Percentiles rank a stretch among this genome's conserved stretches.
These are phyloP conservation scores for Schizopora paradoxa DNA, from an alignment of 1,284 basidiomycete genomes.

Conservation along the genomic window DNA sequence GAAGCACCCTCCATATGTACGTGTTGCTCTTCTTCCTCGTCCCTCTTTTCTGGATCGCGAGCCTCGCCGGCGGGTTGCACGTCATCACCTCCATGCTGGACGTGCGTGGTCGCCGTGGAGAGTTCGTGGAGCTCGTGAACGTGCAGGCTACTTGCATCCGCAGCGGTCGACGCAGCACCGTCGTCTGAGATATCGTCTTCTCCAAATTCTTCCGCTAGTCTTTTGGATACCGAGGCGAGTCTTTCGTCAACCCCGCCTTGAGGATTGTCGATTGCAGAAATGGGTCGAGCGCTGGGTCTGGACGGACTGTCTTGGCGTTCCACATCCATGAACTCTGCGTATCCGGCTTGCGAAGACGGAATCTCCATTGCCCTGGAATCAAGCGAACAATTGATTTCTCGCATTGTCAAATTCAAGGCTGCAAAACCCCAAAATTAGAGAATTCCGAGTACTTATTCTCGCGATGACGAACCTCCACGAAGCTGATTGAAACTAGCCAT, in stretches of 20 bases:
- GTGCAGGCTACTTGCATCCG: not conserved
- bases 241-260: conserved; percentile 2
- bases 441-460: not conserved
- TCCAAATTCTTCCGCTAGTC: conserved; percentile 21
- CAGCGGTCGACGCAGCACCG: not conserved
- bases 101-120: too few species aligned
- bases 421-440: not conserved
- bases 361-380: conserved; percentile 20
- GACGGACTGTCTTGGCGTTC: conserved; percentile 12
- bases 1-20: not conserved
- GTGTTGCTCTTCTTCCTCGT: not conserved
- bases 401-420: conserved; percentile 22
- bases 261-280: not conserved
- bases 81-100: too few species aligned
- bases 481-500: conserved; percentile 23
- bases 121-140: not conserved
- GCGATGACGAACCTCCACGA: conserved; percentile 20
- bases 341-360: conserved; percentile 12
- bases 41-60: not conserved
- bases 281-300: not conserved
- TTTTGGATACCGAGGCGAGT: conserved; percentile 8
- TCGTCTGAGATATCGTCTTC: conserved; percentile 4
- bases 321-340: conserved; percentile 20
- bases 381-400: conserved; percentile 24
- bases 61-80: not conserved